Evolutionary conservation across 2,329 filamentous ascomycete genomes (phyloP).

Genomic region (Aspergillus uvarum): DNA sequence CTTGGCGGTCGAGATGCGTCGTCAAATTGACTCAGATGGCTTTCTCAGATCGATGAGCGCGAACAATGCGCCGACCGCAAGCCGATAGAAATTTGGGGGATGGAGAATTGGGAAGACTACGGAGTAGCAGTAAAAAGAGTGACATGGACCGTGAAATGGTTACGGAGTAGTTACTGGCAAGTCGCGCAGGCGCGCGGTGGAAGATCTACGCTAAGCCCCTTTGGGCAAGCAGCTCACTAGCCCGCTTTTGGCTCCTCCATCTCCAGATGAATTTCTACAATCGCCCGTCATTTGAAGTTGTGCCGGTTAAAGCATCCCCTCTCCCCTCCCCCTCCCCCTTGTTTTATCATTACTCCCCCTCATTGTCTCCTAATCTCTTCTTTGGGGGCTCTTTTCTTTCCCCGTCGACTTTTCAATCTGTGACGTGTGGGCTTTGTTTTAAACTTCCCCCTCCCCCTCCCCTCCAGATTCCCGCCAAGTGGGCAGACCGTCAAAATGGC

Average conservation of each 20-base stretch:
- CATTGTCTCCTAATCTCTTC: slow-evolving; percentile 19
- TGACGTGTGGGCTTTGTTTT: slow-evolving; percentile 6
- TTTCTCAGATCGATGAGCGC: neutral
- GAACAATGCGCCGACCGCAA: neutral
- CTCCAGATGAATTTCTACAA: slow-evolving; percentile 36
- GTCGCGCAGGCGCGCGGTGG: slow-evolving; percentile 32
- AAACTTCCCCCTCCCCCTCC: slow-evolving; percentile 13
- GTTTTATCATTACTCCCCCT: slow-evolving; percentile 17
- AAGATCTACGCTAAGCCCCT: slow-evolving; percentile 35
- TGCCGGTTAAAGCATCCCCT: slow-evolving; percentile 6
- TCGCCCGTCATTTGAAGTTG: slow-evolving; percentile 17
- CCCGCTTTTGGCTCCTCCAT: slow-evolving; percentile 25
- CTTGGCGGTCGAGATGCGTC: slow-evolving; percentile 24
- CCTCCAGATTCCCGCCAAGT: slow-evolving; percentile 27
- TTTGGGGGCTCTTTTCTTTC: slow-evolving; percentile 8
- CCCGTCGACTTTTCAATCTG: slow-evolving; percentile 10
- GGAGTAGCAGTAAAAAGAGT: neutral
- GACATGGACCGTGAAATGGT: slow-evolving; percentile 8
- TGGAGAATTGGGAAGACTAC: neutral
- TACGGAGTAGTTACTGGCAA: slow-evolving; percentile 10
- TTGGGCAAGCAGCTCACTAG: slow-evolving; percentile 43
- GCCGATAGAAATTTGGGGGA: neutral
- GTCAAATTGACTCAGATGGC: neutral
- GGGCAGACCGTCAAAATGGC: slow-evolving; percentile 46
- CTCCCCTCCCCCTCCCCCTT: slow-evolving; percentile 25